Evolutionary conservation across 2,329 filamentous ascomycete species (phyloP), one percentile per base, ranked within the genome.

Genomic region (Sodiomyces alkalinus): DNA sequence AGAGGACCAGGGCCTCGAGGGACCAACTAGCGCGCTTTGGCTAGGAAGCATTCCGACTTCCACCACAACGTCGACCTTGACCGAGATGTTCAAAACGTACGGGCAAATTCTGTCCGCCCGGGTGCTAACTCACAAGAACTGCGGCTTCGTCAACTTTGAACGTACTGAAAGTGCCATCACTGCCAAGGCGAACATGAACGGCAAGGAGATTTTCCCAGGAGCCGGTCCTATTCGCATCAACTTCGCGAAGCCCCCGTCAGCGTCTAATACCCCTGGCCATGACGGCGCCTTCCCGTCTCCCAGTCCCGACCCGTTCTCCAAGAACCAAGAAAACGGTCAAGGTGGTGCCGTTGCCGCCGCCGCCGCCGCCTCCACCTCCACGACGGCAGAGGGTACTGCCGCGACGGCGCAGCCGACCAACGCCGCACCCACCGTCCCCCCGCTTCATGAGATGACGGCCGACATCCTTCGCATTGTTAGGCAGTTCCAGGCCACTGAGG

Each of bases 81-180:
- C 83, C 32, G 85, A 92, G 39, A 93, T 96, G 58, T 98, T 98
- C 59, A 81, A 82, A 51, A 69, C 76, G n/a, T 92, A 90, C 41
- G 90, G 90, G 7, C 69, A 79, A 3, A 93, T 98, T 37, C 68
- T 90, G 39, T 94, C 87, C 4, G 87, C 83, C 17, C 72, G 90
- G 38, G 90, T 98, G 4, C 64, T 98, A 36, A 96, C 90, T 1
- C 85, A 98, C 62, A 98, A 98, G 65, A 96, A 93, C 55, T 98
- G 90, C 49, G 90, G 87, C 3, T 98, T 98, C 43, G 87, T 98
- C 48, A 98, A 98, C 53, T 98, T 93, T 45, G 85, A 96, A 53
- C 77, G 73, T 33, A 58, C 90, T 17, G 86, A 96, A 39, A 92
- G 83, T 48, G 90, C 90, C 31, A 76, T 94, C 21, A 75, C 82